A percentile compares a stretch with the other conserved stretches of the same genome.
Conservation (phyloP, 2,329 filamentous ascomycete species). For the Microdochium nivale region DNA sequence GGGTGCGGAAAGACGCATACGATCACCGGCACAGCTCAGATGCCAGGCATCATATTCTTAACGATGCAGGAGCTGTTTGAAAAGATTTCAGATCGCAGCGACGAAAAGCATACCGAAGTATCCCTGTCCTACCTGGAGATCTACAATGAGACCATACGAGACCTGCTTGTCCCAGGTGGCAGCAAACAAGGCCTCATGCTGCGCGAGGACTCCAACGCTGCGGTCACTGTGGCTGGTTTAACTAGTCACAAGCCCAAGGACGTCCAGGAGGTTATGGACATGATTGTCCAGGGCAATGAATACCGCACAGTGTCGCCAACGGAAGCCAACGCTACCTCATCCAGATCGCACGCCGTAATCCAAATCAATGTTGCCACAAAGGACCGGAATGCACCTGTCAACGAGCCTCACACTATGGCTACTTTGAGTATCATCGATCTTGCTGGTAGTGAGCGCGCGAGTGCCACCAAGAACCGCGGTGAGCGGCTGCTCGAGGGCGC, state of each 20-base stretch:
- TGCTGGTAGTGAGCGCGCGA: slow-evolving; percentile 90
- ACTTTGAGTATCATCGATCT: slow-evolving; percentile 97
- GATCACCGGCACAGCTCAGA: slow-evolving; percentile 83
- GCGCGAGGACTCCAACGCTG: slow-evolving; percentile 87
- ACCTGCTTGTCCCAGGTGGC: slow-evolving; percentile 78
- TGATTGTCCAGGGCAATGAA: slow-evolving; percentile 93
- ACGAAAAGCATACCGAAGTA: slow-evolving; percentile 83
- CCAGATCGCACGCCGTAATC: slow-evolving; percentile 90
- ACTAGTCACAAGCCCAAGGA: slow-evolving; percentile 86
- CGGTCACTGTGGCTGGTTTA: slow-evolving; percentile 82
- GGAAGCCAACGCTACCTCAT: slow-evolving; percentile 94
- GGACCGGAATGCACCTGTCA: slow-evolving; percentile 83
- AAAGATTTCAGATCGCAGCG: slow-evolving; percentile 77
- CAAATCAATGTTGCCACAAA: slow-evolving; percentile 96
- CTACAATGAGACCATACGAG: slow-evolving; percentile 97
- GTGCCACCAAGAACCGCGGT: slow-evolving; percentile 91
- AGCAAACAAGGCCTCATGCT: slow-evolving; percentile 83
- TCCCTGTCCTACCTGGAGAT: slow-evolving; percentile 95
- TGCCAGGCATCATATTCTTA: slow-evolving; percentile 95
- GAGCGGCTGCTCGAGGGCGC: slow-evolving; percentile 87
- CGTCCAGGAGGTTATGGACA: slow-evolving; percentile 97
- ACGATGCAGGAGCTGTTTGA: slow-evolving; percentile 99
- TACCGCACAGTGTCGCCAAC: slow-evolving; percentile 94
- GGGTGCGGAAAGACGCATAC: slow-evolving; percentile 98
- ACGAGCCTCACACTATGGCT: slow-evolving; percentile 95